Evolutionary conservation across 1,284 basidiomycete species (phyloP).

Genomic region (Rhodotorula sp.): DNA sequence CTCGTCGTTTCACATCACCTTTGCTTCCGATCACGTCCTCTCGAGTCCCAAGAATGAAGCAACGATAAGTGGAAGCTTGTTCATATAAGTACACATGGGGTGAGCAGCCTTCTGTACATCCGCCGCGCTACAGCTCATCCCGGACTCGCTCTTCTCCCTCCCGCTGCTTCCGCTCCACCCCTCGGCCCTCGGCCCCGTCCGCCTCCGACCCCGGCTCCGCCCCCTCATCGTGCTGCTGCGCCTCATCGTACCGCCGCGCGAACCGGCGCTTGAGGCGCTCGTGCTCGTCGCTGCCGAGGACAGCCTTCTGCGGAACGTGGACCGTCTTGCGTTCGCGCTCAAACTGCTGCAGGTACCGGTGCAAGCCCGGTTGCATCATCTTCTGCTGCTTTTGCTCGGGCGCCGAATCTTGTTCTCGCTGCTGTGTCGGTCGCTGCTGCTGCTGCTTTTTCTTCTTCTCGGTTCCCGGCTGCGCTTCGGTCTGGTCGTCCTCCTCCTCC

Average conservation of each 20-base stretch:
- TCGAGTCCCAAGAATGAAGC: neutral
- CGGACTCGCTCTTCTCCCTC: too few relatives aligned
- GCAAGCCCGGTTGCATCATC: slow-evolving; percentile 3
- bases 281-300: slow-evolving; percentile 24
- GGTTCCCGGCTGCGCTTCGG: neutral
- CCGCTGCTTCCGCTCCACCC: neutral
- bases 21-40: neutral
- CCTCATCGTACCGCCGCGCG: slow-evolving; percentile 16
- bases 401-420: neutral
- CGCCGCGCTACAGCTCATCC: slow-evolving; percentile 20
- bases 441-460: neutral
- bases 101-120: too few relatives aligned
- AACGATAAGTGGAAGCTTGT: neutral
- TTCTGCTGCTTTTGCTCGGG: neutral
- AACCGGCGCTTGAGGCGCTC: slow-evolving; percentile 22
- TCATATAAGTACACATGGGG: neutral
- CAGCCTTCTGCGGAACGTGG: slow-evolving; percentile 10
- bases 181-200: neutral
- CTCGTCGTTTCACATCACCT: too few relatives aligned
- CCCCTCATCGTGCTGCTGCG: neutral
- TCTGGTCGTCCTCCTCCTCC: neutral
- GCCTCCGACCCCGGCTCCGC: neutral
- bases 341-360: slow-evolving; percentile 5
- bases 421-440: neutral
- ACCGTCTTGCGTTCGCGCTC: slow-evolving; percentile 5